phyloP scores from a whole-genome alignment of 805 yeast genomes.

The Torulaspora microellipsoides region DNA sequence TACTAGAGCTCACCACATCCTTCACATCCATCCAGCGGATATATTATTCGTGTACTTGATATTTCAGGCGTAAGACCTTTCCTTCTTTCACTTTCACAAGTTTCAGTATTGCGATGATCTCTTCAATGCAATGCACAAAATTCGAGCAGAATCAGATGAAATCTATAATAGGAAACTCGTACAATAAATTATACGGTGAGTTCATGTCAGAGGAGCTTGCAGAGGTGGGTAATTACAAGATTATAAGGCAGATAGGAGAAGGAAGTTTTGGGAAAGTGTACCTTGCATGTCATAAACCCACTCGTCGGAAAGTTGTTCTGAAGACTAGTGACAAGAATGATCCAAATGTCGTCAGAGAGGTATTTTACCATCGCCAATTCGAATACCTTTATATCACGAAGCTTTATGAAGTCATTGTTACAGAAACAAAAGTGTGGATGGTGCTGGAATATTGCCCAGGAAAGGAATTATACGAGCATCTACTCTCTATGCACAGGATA shows the following conservation, averaged over 20 bases:
- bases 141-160: slow-evolving; percentile 31
- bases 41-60: not conserved
- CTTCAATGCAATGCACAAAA: slow-evolving; percentile 18
- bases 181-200: slow-evolving; percentile 52
- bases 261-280: slow-evolving; percentile 93
- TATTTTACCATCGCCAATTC: slow-evolving; percentile 80
- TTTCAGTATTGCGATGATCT: not conserved
- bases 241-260: slow-evolving; percentile 74
- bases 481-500: slow-evolving; percentile 49
- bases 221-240: slow-evolving; percentile 77
- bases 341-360: slow-evolving; percentile 85
- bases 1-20: not conserved
- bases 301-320: slow-evolving; percentile 75
- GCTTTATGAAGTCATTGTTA: slow-evolving; percentile 78
- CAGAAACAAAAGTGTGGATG: slow-evolving; percentile 79
- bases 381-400: slow-evolving; percentile 79
- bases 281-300: slow-evolving; percentile 70
- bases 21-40: not conserved
- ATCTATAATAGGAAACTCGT: slow-evolving; percentile 53
- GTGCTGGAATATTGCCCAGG: slow-evolving; percentile 88
- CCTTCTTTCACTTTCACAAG: too few species aligned
- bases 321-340: slow-evolving; percentile 75
- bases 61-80: too few species aligned
- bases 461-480: slow-evolving; percentile 65
- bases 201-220: slow-evolving; percentile 45